These are phyloP conservation scores for Theileria equi DNA, from an alignment of 169 alveolate species.

Conservation along the genomic window DNA sequence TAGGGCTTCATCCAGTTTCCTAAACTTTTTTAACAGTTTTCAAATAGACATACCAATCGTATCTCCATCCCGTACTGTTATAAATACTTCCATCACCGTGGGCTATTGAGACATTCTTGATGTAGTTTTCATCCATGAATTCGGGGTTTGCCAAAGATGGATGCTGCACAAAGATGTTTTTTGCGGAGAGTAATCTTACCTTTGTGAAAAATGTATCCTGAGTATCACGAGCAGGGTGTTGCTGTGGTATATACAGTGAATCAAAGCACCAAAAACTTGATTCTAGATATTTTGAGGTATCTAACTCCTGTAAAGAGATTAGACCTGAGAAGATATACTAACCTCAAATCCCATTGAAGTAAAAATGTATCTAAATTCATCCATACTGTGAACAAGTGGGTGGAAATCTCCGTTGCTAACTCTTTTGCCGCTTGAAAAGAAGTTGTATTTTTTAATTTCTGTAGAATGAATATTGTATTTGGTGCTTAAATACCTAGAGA, in stretches of 20 bases:
- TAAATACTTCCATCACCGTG: slow-evolving; percentile 90
- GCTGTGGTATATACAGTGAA: slow-evolving; percentile 98
- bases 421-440: slow-evolving; percentile 83
- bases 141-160: slow-evolving; percentile 64
- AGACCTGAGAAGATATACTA: slow-evolving; percentile 86
- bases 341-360: slow-evolving; percentile 78
- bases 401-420: slow-evolving; percentile 85
- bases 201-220: slow-evolving; percentile 98
- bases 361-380: slow-evolving; percentile 63
- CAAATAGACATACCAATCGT: slow-evolving; percentile 91
- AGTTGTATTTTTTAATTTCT: slow-evolving; percentile 83
- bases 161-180: slow-evolving; percentile 4
- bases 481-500: slow-evolving; percentile 54
- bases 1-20: slow-evolving; percentile 82
- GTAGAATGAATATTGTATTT: background rate
- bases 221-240: slow-evolving; percentile 99
- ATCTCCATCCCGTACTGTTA: slow-evolving; percentile 97
- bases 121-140: slow-evolving; percentile 77
- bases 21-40: slow-evolving; percentile 88
- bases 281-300: slow-evolving; percentile 96
- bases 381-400: slow-evolving; percentile 70
- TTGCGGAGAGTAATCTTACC: slow-evolving; percentile 43
- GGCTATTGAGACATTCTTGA: slow-evolving; percentile 87
- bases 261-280: slow-evolving; percentile 99
- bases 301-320: slow-evolving; percentile 98